These are phyloP conservation scores for Agarophyton chilense DNA, from an alignment of 23 red algal genomes.

Conservation along the genomic window DNA sequence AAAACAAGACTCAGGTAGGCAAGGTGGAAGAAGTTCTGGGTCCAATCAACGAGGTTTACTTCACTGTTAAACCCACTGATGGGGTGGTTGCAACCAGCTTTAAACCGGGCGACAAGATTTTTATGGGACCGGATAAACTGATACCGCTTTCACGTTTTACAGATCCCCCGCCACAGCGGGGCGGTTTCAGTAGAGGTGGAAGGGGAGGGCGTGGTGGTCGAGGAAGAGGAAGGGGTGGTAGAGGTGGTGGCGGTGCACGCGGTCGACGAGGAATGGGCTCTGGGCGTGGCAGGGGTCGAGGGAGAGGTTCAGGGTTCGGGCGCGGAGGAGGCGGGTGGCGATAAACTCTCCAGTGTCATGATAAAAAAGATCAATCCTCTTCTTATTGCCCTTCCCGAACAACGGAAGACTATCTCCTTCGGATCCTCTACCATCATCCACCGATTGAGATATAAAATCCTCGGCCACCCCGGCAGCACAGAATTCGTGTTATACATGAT, in stretches of 20 bases:
- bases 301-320: slow-evolving; percentile 11
- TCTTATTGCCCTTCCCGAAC: neutral
- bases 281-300: slow-evolving; percentile 42
- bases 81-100: slow-evolving; percentile 90
- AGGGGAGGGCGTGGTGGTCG: slow-evolving; percentile 51
- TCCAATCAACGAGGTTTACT: slow-evolving; percentile 82
- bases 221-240: slow-evolving; percentile 37
- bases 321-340: slow-evolving; percentile 10
- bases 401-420: neutral
- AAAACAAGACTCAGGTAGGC: slow-evolving; percentile 95
- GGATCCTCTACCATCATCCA: no score
- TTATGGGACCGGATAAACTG: slow-evolving; percentile 81
- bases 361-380: neutral
- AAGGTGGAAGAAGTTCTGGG: slow-evolving; percentile 97
- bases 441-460: no score
- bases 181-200: slow-evolving; percentile 41
- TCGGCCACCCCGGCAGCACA: no score
- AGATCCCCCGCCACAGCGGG: slow-evolving; percentile 14
- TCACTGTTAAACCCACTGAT: slow-evolving; percentile 84
- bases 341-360: neutral
- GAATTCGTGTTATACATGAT: no score
- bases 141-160: slow-evolving; percentile 84
- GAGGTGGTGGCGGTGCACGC: slow-evolving; percentile 28
- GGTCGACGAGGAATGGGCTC: slow-evolving; percentile 33
- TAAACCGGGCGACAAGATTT: slow-evolving; percentile 89